These are phyloP conservation scores for Chaetomium cochliodes DNA, from an alignment of 495 filamentous ascomycete species.

Conservation along the genomic window DNA sequence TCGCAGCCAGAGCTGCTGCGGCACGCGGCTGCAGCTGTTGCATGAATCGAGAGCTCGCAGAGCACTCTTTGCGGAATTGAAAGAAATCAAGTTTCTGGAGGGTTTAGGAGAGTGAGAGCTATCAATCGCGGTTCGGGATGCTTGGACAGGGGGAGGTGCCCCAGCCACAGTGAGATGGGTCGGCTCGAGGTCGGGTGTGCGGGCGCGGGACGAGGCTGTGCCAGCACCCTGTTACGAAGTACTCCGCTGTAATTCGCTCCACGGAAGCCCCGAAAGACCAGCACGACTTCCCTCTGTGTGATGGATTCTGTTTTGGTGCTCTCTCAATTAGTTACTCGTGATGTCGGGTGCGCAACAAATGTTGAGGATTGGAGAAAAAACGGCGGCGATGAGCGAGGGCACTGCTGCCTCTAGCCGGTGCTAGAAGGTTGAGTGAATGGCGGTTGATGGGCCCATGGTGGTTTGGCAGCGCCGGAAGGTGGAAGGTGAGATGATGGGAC, in stretches of 20 bases:
- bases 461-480: neutral
- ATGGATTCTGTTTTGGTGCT: neutral
- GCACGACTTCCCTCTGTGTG: neutral
- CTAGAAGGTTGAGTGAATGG: neutral
- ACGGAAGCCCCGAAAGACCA: constrained; percentile 6
- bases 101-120: neutral
- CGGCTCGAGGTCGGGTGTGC: neutral
- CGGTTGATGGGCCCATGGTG: neutral
- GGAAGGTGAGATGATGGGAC: constrained; percentile 4
- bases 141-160: constrained; percentile 10
- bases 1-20: constrained; percentile 16
- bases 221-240: constrained; percentile 9
- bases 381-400: constrained; percentile 4
- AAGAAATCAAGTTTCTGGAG: neutral
- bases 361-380: neutral
- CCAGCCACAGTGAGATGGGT: constrained; percentile 16
- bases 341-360: neutral
- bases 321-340: no score
- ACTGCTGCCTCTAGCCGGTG: constrained; percentile 12
- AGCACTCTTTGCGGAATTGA: constrained; percentile 7
- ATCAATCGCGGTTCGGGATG: constrained; percentile 7
- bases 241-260: constrained; percentile 3
- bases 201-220: constrained; percentile 20
- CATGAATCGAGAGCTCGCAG: constrained; percentile 15
- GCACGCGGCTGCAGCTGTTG: constrained; percentile 18